Evolutionary conservation across 345 rosid genomes (phyloP).

Genomic region (Anastatica hierochuntica): DNA sequence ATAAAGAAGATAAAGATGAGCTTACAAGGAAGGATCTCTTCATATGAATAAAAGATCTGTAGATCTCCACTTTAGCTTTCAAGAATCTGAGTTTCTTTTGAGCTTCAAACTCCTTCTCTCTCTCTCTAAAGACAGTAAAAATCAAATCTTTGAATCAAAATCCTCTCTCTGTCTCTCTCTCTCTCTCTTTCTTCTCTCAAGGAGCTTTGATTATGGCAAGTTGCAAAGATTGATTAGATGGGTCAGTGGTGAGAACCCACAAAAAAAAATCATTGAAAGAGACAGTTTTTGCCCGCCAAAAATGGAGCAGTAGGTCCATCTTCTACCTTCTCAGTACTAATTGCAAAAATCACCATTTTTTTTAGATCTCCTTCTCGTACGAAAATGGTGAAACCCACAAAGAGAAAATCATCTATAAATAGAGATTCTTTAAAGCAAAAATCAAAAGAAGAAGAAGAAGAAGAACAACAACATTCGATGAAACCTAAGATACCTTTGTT

Average conservation of each 20-base stretch:
- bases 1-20: background rate
- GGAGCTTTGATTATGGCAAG: constrained; percentile 12
- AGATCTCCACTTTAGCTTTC: constrained; percentile 14
- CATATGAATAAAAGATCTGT: constrained; percentile 68
- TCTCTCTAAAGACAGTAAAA: background rate
- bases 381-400: constrained; percentile 1
- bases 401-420: no score
- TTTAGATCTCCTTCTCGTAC: constrained; percentile 10
- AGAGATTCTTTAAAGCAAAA: background rate
- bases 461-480: constrained; percentile 17
- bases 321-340: constrained; percentile 40
- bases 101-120: constrained; percentile 1
- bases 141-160: constrained; percentile 13
- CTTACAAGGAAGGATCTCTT: constrained; percentile 76
- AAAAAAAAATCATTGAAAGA: constrained; percentile 51
- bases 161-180: no score
- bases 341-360: constrained; percentile 11
- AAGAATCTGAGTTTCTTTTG: background rate
- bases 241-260: constrained; percentile 47
- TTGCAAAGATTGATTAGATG: constrained; percentile 39
- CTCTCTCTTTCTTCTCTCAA: constrained; percentile 19
- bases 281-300: constrained; percentile 77
- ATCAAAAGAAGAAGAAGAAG: background rate
- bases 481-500: constrained; percentile 24
- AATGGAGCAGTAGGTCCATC: constrained; percentile 68